These are phyloP conservation scores for Saccharomyces mikatae DNA, from an alignment of 805 yeast genomes.

Conservation along the genomic window DNA sequence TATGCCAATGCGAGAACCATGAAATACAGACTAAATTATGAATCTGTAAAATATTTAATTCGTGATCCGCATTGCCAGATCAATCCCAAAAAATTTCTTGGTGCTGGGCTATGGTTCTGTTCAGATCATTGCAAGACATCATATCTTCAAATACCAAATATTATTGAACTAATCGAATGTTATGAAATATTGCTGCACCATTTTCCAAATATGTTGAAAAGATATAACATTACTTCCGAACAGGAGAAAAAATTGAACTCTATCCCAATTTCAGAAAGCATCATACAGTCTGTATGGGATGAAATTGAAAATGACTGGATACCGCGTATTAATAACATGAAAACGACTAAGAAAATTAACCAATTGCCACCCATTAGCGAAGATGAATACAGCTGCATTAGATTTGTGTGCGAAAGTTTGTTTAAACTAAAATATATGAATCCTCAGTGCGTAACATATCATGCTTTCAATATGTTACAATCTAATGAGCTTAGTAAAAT, in stretches of 20 bases:
- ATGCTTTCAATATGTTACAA: slow-evolving; percentile 38
- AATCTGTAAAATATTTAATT: slow-evolving; percentile 4
- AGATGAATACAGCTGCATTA: slow-evolving; percentile 44
- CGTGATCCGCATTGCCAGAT: slow-evolving; percentile 1
- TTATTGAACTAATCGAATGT: slow-evolving; percentile 29
- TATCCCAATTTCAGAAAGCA: slow-evolving; percentile 5
- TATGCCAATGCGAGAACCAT: slow-evolving; percentile 42
- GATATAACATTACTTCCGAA: slow-evolving; percentile 1
- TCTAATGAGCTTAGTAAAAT: slow-evolving; percentile 45
- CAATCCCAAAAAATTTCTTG: slow-evolving; percentile 21
- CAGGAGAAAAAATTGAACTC: slow-evolving; percentile 8
- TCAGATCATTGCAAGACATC: slow-evolving; percentile 35
- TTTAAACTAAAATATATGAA: slow-evolving; percentile 25
- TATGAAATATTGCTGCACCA: slow-evolving; percentile 29
- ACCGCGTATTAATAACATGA: slow-evolving; percentile 25
- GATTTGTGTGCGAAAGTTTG: slow-evolving; percentile 38
- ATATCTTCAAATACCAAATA: slow-evolving; percentile 33
- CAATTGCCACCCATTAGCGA: slow-evolving; percentile 41
- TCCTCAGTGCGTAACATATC: slow-evolving; percentile 8
- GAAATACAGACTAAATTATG: slow-evolving; percentile 32
- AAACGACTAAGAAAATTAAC: slow-evolving; percentile 30
- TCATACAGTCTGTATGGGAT: slow-evolving; percentile 11
- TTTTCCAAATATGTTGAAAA: slow-evolving; percentile 28
- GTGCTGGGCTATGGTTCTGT: slow-evolving; percentile 49
- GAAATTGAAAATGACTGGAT: slow-evolving; percentile 35